Conservation (phyloP, 805 yeast genomes). For the Hagleromyces aurorensis region DNA sequence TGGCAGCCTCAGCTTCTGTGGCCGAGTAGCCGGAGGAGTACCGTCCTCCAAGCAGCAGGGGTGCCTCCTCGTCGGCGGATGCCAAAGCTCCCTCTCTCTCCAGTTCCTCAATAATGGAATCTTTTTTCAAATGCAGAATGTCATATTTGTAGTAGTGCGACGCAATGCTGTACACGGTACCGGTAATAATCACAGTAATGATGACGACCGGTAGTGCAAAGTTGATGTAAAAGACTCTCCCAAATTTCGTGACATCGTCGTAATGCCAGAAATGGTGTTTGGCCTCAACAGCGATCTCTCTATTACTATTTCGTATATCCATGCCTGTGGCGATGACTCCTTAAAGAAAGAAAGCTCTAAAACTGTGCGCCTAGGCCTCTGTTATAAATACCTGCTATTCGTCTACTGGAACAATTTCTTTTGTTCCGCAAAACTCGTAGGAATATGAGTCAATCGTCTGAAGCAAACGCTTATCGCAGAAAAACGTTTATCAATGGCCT, state of each 20-base stretch:
- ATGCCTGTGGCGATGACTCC: background rate
- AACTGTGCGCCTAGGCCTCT: background rate
- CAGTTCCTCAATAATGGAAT: conserved; percentile 16
- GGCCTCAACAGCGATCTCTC: background rate
- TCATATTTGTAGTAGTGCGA: conserved; percentile 17
- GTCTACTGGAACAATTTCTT: background rate
- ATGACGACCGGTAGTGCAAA: conserved; percentile 22
- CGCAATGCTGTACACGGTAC: conserved; percentile 12
- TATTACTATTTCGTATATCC: background rate
- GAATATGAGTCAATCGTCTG: no score
- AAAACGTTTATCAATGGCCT: no score
- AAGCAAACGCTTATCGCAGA: no score
- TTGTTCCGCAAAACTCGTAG: no score
- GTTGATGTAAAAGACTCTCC: conserved; percentile 36
- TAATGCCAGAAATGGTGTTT: conserved; percentile 40
- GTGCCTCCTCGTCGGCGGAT: conserved; percentile 16
- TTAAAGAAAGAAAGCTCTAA: background rate
- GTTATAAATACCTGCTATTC: background rate
- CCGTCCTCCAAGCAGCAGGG: conserved; percentile 12
- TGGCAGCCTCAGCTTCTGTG: conserved; percentile 1
- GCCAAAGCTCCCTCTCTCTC: conserved; percentile 5
- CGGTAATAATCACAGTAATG: conserved; percentile 5
- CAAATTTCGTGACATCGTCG: conserved; percentile 54
- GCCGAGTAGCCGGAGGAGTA: background rate
- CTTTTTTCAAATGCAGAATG: conserved; percentile 11